Percentiles rank a stretch among this genome's conserved stretches.
Conservation (phyloP, 805 yeast species). For the Ogataea ramenticola region DNA sequence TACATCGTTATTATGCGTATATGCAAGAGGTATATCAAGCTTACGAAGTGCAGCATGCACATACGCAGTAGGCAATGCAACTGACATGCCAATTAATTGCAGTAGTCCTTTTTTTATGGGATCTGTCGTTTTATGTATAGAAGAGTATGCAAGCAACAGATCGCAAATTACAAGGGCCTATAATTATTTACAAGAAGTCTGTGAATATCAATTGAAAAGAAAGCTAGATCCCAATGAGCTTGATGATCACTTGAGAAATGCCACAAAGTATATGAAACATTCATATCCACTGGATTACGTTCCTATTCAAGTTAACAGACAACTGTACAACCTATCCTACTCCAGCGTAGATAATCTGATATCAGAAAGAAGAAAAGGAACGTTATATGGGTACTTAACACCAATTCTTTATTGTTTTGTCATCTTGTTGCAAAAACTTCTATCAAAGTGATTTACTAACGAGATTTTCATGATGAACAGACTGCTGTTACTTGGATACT, state of each 20-base stretch:
- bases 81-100: conserved; percentile 28
- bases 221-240: conserved; percentile 21
- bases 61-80: conserved; percentile 25
- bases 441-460: too few species aligned
- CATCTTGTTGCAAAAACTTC: too few species aligned
- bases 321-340: conserved; percentile 11
- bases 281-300: conserved; percentile 3
- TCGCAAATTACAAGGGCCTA: conserved; percentile 23
- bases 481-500: conserved; percentile 19
- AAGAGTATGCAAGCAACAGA: conserved; percentile 20
- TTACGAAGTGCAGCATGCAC: conserved; percentile 31
- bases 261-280: conserved; percentile 16
- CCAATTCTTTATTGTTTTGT: too few species aligned
- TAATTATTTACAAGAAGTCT: conserved; percentile 25
- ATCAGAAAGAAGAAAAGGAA: conserved; percentile 22
- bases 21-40: conserved; percentile 25
- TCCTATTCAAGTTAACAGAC: conserved; percentile 8
- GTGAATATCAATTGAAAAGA: conserved; percentile 25
- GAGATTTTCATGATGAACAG: not conserved
- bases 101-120: conserved; percentile 26
- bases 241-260: conserved; percentile 20
- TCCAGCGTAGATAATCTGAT: conserved; percentile 19
- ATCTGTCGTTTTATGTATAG: conserved; percentile 29
- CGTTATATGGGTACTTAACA: conserved; percentile 18
- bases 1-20: not conserved